Conservation (phyloP, 345 rosid species). For the Euphorbia peplus region DNA sequence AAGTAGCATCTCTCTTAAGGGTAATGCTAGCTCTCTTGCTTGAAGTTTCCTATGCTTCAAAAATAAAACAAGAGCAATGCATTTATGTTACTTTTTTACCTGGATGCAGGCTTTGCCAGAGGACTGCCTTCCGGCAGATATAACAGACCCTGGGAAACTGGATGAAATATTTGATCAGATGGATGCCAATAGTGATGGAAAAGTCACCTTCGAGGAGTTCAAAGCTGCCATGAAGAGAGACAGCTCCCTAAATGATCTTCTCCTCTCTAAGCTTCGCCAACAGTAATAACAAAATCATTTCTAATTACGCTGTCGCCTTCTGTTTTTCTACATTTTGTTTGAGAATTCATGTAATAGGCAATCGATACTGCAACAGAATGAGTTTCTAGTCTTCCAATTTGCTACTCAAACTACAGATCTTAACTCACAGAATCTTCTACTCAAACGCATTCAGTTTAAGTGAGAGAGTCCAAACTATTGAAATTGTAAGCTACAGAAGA, state of each 20-base stretch:
- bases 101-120: background rate
- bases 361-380: constrained; percentile 3
- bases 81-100: too few relatives aligned
- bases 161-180: constrained; percentile 62
- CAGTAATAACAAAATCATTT: constrained; percentile 20
- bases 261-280: constrained; percentile 30
- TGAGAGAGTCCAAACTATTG: too few relatives aligned
- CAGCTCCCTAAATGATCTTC: constrained; percentile 32
- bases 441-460: background rate
- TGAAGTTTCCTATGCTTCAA: background rate
- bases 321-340: too few relatives aligned
- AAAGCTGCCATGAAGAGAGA: constrained; percentile 67
- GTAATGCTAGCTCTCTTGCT: constrained; percentile 25
- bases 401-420: background rate
- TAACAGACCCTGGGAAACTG: constrained; percentile 55
- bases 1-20: constrained; percentile 58
- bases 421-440: background rate
- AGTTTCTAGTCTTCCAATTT: background rate
- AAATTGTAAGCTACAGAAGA: too few relatives aligned
- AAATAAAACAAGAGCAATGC: background rate
- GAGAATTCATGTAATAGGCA: background rate
- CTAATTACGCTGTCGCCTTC: too few relatives aligned
- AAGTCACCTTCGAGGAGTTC: constrained; percentile 68
- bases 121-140: constrained; percentile 55
- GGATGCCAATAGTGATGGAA: constrained; percentile 40